Percentiles rank a stretch among this genome's conserved stretches.
phyloP scores from a whole-genome alignment of 768 basidiomycete species.

The Dioszegia crocea region DNA sequence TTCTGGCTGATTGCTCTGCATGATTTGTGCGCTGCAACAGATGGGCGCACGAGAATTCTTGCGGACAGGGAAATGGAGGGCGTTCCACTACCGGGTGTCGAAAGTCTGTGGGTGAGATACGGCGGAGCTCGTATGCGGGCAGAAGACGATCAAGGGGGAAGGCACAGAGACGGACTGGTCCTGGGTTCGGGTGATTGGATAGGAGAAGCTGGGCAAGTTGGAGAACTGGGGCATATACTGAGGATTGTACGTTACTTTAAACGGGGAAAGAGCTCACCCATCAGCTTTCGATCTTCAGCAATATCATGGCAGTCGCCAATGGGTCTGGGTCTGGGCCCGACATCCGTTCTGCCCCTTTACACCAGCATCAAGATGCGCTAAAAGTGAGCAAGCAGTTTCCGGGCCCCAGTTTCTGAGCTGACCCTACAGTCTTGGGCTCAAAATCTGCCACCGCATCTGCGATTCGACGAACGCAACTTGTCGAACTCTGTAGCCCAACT shows the following conservation, averaged over 20 bases:
- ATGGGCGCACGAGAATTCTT: conserved; percentile 31
- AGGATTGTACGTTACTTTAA: conserved; percentile 37
- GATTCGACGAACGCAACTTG: conserved; percentile 44
- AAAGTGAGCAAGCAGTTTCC: conserved; percentile 21
- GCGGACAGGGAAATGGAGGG: conserved; percentile 29
- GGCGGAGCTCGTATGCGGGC: conserved; percentile 24
- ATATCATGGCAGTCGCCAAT: conserved; percentile 44
- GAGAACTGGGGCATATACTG: conserved; percentile 46
- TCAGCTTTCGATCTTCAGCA: conserved; percentile 40
- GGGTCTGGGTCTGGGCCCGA: conserved; percentile 4
- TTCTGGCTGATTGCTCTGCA: conserved; percentile 45
- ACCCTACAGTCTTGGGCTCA: conserved; percentile 40
- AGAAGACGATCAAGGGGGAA: conserved; percentile 17
- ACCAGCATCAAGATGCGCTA: conserved; percentile 32
- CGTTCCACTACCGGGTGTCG: conserved; percentile 38
- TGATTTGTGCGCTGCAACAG: conserved; percentile 37
- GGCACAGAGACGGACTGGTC: conserved; percentile 29
- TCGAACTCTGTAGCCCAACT: conserved; percentile 22
- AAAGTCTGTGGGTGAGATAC: conserved; percentile 33
- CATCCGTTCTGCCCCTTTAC: conserved; percentile 2
- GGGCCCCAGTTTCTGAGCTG: conserved; percentile 2
- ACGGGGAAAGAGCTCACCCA: not conserved
- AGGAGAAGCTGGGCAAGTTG: conserved; percentile 36
- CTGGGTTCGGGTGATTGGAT: conserved; percentile 32
- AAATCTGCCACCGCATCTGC: conserved; percentile 37